These are phyloP conservation scores for Nannochloropsis salina DNA, from an alignment of 108 stramenopile genomes.

Conservation along the genomic window DNA sequence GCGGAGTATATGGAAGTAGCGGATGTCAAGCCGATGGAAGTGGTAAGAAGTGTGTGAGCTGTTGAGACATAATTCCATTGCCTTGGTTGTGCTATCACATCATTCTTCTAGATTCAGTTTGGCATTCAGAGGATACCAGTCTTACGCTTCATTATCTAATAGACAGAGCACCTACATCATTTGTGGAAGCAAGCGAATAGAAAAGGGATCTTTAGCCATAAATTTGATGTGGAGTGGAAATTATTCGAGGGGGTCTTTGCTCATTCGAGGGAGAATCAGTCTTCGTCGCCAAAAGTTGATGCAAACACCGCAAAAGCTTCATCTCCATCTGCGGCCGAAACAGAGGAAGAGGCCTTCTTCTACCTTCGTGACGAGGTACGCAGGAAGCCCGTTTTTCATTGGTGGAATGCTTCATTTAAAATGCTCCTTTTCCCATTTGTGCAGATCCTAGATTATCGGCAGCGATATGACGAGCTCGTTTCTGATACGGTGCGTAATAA, in stretches of 20 bases:
- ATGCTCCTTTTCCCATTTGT: neutral
- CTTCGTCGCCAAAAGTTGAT: neutral
- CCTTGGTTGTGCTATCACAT: no score
- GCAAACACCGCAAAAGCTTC: neutral
- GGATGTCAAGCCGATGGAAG: neutral
- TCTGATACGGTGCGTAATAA: neutral
- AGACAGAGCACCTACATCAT: neutral
- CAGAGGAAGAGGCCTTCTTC: no score
- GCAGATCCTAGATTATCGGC: neutral
- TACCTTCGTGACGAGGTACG: no score
- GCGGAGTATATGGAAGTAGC: neutral
- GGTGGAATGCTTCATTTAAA: no score
- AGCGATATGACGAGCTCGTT: conserved; percentile 5
- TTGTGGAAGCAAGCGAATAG: neutral
- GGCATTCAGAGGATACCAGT: no score
- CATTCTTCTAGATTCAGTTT: no score
- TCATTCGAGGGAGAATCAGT: neutral
- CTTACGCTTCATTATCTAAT: no score
- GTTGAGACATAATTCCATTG: neutral
- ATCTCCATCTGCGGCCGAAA: neutral
- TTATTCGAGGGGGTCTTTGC: neutral
- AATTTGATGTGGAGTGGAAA: neutral
- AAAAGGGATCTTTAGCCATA: neutral
- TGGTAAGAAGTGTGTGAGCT: neutral
- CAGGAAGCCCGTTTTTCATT: no score